phyloP scores from a whole-genome alignment of 2,329 filamentous ascomycete genomes.

The Colletotrichum camelliae region DNA sequence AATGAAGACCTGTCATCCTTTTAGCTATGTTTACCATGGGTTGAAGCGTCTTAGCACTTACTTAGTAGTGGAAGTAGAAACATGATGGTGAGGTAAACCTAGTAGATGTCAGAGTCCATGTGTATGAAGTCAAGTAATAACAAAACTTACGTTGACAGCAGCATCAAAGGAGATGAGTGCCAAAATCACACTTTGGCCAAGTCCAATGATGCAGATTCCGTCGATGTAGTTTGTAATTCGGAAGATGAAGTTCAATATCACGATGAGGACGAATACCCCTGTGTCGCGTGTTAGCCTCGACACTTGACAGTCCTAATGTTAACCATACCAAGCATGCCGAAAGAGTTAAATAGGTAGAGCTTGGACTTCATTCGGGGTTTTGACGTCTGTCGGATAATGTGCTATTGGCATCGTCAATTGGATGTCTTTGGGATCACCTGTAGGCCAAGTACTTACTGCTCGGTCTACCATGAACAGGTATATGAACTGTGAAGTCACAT shows the following conservation, averaged over 20 bases:
- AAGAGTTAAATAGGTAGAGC: neutral
- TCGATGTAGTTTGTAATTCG: neutral
- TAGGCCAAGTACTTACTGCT: neutral
- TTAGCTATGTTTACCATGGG: neutral
- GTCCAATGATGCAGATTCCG: slow-evolving; percentile 5
- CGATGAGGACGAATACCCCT: slow-evolving; percentile 10
- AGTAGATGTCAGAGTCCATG: neutral
- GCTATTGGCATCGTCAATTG: neutral
- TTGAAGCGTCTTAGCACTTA: rapidly evolving
- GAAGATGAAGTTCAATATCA: slow-evolving; percentile 15
- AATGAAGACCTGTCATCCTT: neutral
- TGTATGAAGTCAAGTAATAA: rapidly evolving
- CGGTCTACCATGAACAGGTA: slow-evolving; percentile 18
- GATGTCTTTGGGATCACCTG: rapidly evolving
- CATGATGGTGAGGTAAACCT: slow-evolving; percentile 14
- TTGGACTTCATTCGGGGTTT: slow-evolving; percentile 7
- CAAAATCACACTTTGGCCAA: neutral
- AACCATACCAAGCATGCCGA: slow-evolving; percentile 12
- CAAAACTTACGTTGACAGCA: neutral
- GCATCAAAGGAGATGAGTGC: slow-evolving; percentile 11
- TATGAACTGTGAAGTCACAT: neutral
- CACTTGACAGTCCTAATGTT: rapidly evolving
- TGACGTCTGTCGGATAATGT: slow-evolving; percentile 12
- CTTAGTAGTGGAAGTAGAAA: slow-evolving; percentile 9
- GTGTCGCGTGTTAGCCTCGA: neutral